A percentile compares a stretch with the other conserved stretches of the same genome.
These are phyloP conservation scores for Yarrowia alimentaria DNA, from an alignment of 805 yeast genomes.

Conservation along the genomic window DNA sequence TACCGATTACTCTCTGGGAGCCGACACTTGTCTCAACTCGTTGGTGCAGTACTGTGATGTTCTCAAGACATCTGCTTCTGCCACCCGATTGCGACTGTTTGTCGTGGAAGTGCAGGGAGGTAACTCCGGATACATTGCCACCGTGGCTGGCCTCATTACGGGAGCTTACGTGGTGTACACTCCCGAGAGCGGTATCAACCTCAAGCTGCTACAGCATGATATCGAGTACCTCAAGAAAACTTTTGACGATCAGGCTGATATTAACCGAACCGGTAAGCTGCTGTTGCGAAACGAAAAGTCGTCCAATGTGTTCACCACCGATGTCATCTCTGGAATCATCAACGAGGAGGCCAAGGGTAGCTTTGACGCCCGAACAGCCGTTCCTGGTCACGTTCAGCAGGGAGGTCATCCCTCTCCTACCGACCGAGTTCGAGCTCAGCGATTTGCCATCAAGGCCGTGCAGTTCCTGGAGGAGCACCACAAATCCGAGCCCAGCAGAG, in stretches of 20 bases:
- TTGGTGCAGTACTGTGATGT: conserved; percentile 92
- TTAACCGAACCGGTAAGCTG: conserved; percentile 79
- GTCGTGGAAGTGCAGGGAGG: conserved; percentile 99
- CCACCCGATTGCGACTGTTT: conserved; percentile 89
- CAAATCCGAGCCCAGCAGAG: conserved; percentile 10
- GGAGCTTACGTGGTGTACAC: conserved; percentile 91
- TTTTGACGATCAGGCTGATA: conserved; percentile 72
- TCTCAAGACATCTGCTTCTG: conserved; percentile 90
- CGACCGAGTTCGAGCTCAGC: conserved; percentile 85
- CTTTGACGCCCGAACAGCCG: conserved; percentile 90
- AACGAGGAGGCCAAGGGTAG: conserved; percentile 70
- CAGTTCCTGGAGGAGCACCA: conserved; percentile 72
- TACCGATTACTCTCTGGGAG: conserved; percentile 90
- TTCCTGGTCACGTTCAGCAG: conserved; percentile 98
- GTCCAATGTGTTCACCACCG: conserved; percentile 76
- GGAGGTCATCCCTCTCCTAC: conserved; percentile 94
- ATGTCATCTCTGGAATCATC: conserved; percentile 78
- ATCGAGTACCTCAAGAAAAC: conserved; percentile 64
- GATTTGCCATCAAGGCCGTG: conserved; percentile 86
- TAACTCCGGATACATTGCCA: conserved; percentile 89
- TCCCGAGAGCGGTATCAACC: conserved; percentile 77
- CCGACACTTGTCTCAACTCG: conserved; percentile 92
- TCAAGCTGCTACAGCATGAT: conserved; percentile 71
- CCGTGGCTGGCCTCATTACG: conserved; percentile 75
- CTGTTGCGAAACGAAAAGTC: conserved; percentile 82